Evolutionary conservation across 805 yeast genomes (phyloP).

Genomic region (Candida endomychidarum): DNA sequence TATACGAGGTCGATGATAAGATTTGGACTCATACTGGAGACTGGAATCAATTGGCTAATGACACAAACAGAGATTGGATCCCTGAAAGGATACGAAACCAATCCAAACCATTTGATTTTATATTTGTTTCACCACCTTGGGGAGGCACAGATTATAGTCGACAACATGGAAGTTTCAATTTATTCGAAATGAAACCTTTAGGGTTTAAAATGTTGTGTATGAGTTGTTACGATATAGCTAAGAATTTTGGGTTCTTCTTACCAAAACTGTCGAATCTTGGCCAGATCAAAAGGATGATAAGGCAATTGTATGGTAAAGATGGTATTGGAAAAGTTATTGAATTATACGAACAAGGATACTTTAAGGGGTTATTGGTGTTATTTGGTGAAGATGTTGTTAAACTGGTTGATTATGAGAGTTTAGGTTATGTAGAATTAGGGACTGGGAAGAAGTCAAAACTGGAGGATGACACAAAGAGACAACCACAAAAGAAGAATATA

Average conservation of each 20-base stretch:
- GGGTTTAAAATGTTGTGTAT: slow-evolving; percentile 44
- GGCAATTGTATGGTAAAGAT: slow-evolving; percentile 42
- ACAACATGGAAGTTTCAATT: slow-evolving; percentile 42
- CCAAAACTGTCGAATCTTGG: slow-evolving; percentile 59
- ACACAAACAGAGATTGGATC: slow-evolving; percentile 29
- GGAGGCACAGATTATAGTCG: slow-evolving; percentile 68
- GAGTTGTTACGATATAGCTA: slow-evolving; percentile 41
- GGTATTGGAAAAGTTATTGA: slow-evolving; percentile 48
- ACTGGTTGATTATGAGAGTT: slow-evolving; percentile 13
- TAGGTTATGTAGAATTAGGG: no score
- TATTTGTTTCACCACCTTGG: slow-evolving; percentile 87
- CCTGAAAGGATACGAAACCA: slow-evolving; percentile 24
- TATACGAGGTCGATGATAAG: slow-evolving; percentile 58
- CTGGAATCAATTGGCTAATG: slow-evolving; percentile 41
- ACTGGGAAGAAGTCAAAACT: no score
- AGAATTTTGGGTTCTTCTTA: slow-evolving; percentile 57
- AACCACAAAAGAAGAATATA: not conserved
- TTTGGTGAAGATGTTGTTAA: slow-evolving; percentile 46
- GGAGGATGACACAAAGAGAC: no score
- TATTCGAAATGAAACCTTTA: slow-evolving; percentile 48
- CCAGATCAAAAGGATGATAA: slow-evolving; percentile 51
- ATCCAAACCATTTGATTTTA: slow-evolving; percentile 44
- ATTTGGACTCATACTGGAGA: slow-evolving; percentile 52
- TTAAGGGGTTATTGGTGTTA: slow-evolving; percentile 57
- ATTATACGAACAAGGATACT: slow-evolving; percentile 38